Evolutionary conservation across 208 protist species (phyloP), one percentile per base, ranked within the genome.

Genomic region (Leishmania gerbilli): DNA sequence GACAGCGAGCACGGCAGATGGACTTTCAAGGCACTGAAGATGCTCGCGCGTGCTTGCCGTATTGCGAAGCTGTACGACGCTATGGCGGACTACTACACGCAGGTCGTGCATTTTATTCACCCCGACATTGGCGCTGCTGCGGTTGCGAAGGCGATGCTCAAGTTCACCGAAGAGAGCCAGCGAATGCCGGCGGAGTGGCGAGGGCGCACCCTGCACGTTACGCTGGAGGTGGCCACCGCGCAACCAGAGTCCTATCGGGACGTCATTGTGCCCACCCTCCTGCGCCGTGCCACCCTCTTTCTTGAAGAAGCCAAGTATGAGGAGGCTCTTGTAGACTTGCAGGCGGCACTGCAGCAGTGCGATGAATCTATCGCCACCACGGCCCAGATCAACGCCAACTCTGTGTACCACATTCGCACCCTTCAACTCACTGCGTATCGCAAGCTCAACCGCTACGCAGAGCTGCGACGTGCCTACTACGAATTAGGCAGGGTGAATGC

Each of bases 21-120:
- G 97, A 97, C 94, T 37, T 99, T 99, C 86, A 99, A 99, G 87
- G 93, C 97, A 21, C 84, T 98, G 24, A 99, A 99, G 83, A 93
- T 95, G 81, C 92, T 99, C 37, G 90, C 96, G 34, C 94, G 96
- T 68, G 83, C 97, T 42, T 79, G 88, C 49, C 93, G 97, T 62
- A 85, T 89, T 64, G 83, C 84, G 53, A 79, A 87, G 47, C 79
- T 94, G 27, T 99, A 96, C 86, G 88, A 97, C 7, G 84, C 94
- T 15, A 96, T 98, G 95, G 58, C 97, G 34, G 74, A 84, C 17
- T 90, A 91, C 68, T 98, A 97, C 74, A 82, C 85, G 15, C 79
- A 92, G 64, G 90, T 99, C 53, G 85, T 94, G 19, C 89, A 77
- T 56, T 95, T 94, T 80, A 55, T 47, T 4, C 84, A 90, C 74